A percentile compares a stretch with the other conserved stretches of the same genome.
These are phyloP conservation scores for Aspergillus taichungensis DNA, from an alignment of 495 filamentous ascomycete species.

Conservation along the genomic window DNA sequence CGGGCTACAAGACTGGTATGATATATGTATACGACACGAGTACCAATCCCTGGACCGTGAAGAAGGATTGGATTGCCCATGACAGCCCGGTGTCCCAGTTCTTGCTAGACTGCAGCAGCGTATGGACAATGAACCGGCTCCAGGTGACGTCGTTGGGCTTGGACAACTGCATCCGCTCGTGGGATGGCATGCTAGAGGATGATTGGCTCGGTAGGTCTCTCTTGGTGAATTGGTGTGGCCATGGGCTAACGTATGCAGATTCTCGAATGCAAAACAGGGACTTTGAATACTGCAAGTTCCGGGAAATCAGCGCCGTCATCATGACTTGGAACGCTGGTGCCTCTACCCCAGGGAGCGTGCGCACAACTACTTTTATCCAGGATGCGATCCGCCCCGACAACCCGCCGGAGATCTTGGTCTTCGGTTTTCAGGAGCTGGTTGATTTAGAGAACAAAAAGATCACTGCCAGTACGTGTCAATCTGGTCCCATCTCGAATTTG, in stretches of 20 bases:
- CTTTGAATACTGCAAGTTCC: constrained; percentile 72
- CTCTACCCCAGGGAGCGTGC: constrained; percentile 71
- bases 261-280: constrained; percentile 77
- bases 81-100: constrained; percentile 70
- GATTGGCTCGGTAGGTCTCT: constrained; percentile 70
- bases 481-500: not conserved
- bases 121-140: constrained; percentile 76
- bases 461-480: constrained; percentile 65
- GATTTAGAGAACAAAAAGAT: constrained; percentile 95
- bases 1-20: constrained; percentile 91
- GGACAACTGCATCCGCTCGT: constrained; percentile 75
- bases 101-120: constrained; percentile 67
- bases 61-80: constrained; percentile 93
- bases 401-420: constrained; percentile 83
- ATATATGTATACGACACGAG: constrained; percentile 84
- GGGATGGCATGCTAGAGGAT: constrained; percentile 90
- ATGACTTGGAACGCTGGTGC: constrained; percentile 97
- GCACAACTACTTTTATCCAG: constrained; percentile 68
- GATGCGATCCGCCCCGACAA: constrained; percentile 60
- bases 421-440: constrained; percentile 96
- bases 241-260: constrained; percentile 43
- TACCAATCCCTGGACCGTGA: constrained; percentile 73
- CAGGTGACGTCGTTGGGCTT: constrained; percentile 85
- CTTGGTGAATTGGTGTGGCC: not conserved
- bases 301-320: constrained; percentile 66